Conservation (phyloP, 23 red algal species). For the Gracilariopsis chorda region DNA sequence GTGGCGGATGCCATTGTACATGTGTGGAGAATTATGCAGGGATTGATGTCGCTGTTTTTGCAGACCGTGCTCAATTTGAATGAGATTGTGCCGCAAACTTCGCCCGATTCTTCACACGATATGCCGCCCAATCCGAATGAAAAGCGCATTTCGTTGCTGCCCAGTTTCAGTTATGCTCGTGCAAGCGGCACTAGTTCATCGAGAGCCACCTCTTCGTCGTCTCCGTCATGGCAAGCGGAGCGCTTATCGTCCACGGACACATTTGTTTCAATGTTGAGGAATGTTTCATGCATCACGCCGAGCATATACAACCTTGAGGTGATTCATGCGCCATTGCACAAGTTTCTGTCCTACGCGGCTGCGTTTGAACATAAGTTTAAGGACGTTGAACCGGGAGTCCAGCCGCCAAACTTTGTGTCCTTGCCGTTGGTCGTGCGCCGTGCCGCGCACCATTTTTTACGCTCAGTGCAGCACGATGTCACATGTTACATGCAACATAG, state of each 20-base stretch:
- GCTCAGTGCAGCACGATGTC: conserved; percentile 38
- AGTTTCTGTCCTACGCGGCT: conserved; percentile 30
- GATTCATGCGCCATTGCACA: conserved; percentile 41
- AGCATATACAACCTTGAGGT: conserved; percentile 60
- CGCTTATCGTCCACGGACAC: neutral
- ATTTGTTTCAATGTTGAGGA: conserved; percentile 2
- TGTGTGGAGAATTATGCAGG: conserved; percentile 26
- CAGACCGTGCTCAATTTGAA: conserved; percentile 19
- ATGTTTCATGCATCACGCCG: neutral
- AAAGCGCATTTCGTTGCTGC: neutral
- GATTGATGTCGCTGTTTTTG: conserved; percentile 21
- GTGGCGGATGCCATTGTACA: neutral
- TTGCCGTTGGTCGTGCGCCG: neutral
- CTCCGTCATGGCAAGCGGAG: neutral
- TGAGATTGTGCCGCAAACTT: neutral
- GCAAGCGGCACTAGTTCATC: neutral
- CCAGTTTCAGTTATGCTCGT: neutral
- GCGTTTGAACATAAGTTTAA: conserved; percentile 7
- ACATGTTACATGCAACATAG: conserved; percentile 2
- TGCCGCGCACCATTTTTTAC: conserved; percentile 33
- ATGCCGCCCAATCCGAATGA: neutral
- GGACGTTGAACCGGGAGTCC: neutral
- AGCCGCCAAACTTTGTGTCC: neutral
- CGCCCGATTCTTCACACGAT: neutral
- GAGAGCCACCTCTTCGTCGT: neutral